These are phyloP conservation scores for Chrysosporium keratinophilum DNA, from an alignment of 2,329 filamentous ascomycete genomes.

Conservation along the genomic window DNA sequence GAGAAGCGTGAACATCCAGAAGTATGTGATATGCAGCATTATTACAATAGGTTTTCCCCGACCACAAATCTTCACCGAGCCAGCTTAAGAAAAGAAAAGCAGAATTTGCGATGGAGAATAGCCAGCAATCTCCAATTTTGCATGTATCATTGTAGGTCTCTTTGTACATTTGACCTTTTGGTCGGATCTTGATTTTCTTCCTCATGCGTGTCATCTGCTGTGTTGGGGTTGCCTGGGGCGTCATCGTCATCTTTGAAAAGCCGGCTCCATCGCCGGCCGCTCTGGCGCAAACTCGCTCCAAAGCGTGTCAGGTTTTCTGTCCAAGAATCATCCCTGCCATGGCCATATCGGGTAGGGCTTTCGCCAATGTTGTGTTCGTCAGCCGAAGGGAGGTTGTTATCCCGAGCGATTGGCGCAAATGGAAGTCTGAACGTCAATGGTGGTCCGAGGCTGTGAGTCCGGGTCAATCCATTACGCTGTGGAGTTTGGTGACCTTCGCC, in stretches of 20 bases:
- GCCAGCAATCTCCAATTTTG: background rate
- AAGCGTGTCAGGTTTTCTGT: conserved; percentile 10
- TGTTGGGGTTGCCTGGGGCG: no score
- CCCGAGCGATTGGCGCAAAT: background rate
- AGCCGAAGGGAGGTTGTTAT: background rate
- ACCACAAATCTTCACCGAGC: no score
- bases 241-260: conserved; percentile 1
- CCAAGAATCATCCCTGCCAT: conserved; percentile 14
- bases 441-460: background rate
- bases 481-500: conserved; percentile 8
- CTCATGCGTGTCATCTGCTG: background rate
- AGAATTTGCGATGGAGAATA: background rate
- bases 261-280: conserved; percentile 8
- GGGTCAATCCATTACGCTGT: background rate
- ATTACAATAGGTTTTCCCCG: no score
- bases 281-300: conserved; percentile 8
- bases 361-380: background rate
- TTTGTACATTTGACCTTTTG: conserved; percentile 1
- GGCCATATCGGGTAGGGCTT: conserved; percentile 1
- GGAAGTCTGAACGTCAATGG: background rate
- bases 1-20: no score
- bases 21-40: no score
- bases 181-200: background rate
- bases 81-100: background rate
- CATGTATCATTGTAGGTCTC: background rate